Base-by-base conservation (phyloP, 2,329 filamentous ascomycete genomes). In the Periglandula ipomoeae region DNA sequence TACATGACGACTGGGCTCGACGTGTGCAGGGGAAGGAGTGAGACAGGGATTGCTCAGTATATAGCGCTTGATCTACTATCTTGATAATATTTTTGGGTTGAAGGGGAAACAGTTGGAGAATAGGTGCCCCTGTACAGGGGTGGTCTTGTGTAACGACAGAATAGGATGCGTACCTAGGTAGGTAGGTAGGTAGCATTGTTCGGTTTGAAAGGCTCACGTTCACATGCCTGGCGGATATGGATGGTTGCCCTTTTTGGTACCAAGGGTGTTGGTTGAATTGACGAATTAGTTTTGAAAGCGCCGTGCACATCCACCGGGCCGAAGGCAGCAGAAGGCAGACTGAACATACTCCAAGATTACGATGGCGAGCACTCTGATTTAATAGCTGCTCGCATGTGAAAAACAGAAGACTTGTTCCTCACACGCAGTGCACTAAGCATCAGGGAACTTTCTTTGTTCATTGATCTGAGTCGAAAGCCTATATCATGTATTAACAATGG, bases 1-100 rank as follows among this genome's bases (percentile, higher is more conserved):
- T 95, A 17, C 83, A 85, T 46, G 90, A 96, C 58, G 91, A 97
- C 66, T 97, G 89, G 85, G 76, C 77, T 53, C 81, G 87, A 61
- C 77, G 91, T 52, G 81, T 94, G 50, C 82, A 83, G 61, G 86
- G 86, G 42, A 55, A 53, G 35, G 64, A 66, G 49, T 66, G 54
- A 65, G 39, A 37, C 38, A 43, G 5, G 24, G 23, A 19, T 24
- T 24, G 13, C 22, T 13, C 10, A 17, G 22, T 42, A 34, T 40
- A 23, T 39, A 32, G 11, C 26, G 19, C 30, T 38, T 37, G 4
- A 17, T 35, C 1, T 44, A 42, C 5, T 22, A n/a, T 40, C 13
- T 22, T 23, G 44, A 37, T 3, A 10, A 26, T 40, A 6, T 10
- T 22, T 11, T 37, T 24, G 22, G 43, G 8, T 22, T 22, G 15